Evolutionary conservation across 1,284 basidiomycete species (phyloP), one percentile per base, ranked within the genome.

Genomic region (Leccinum pachyderme): DNA sequence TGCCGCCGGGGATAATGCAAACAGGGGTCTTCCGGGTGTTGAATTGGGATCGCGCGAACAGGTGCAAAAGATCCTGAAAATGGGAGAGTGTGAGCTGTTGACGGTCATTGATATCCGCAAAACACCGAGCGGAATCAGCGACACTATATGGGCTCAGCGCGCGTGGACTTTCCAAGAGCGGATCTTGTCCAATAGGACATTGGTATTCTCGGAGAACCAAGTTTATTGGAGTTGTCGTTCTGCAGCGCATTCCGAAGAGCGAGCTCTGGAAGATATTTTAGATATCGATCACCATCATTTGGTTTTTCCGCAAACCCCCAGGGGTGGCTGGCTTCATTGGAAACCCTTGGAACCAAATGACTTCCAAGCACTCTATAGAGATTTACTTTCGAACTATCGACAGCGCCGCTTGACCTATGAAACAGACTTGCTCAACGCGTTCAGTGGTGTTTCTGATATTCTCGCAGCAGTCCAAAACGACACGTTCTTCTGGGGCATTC

Each of bases 141-240:
- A 6, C 4, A 58, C 55, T 7, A 3, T 4, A 12, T 64, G 64
- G 64, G 51, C 48, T 15, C 28, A 53, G 9, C 50, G 63, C 18
- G 65, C 47, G 6, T 67, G 65, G 62, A 64, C 62, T 6, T 66
- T 66, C 33, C 64, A 63, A 37, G 62, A 63, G 27, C 60, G 60
- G 33, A 13, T 60, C 1, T 27, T 66, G 28, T 63, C 64, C 4
- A 53, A 31, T 32, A 64, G 62, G 22, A 39, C 59, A 5, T 46
- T 63, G 39, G 60, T 63, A 15, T 64, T 61, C 56, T 63, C 63
- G 7, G 35, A 56, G 18, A 33, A 5, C 28, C 63, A 64, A 8
- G 64, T 54, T 5, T 64, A 66, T 13, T 63, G 62, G 64, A 55
- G 8, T 27, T 63, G 62, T 46, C 53, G 52, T 27, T 39, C 15